phyloP scores from a whole-genome alignment of 768 basidiomycete species.

The Sporobolomyces pararoseus region DNA sequence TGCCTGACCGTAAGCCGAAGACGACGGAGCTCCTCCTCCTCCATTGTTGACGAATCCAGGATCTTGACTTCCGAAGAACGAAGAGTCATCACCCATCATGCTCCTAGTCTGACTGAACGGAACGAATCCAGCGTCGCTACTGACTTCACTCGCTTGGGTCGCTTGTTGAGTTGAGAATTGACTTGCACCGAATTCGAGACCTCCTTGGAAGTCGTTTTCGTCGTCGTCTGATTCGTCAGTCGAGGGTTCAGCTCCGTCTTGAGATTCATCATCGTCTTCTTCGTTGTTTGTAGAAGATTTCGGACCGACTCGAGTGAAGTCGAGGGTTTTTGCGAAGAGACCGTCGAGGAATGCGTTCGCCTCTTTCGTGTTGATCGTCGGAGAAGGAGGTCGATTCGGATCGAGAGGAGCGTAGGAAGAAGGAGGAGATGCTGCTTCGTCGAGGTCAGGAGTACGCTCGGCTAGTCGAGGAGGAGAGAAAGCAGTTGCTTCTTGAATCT shows the following conservation, averaged over 20 bases:
- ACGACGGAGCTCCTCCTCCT: background rate
- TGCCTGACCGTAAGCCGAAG: conserved; percentile 8
- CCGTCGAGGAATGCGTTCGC: conserved; percentile 90
- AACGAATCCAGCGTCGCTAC: conserved; percentile 18
- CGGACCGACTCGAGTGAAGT: conserved; percentile 47
- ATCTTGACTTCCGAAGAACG: conserved; percentile 9
- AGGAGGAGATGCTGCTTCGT: background rate
- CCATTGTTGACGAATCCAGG: background rate
- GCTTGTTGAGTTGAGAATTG: conserved; percentile 27
- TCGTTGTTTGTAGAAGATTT: conserved; percentile 42
- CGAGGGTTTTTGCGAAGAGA: conserved; percentile 71
- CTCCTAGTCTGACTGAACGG: conserved; percentile 38
- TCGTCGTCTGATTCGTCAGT: conserved; percentile 43
- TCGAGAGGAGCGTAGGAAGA: conserved; percentile 6
- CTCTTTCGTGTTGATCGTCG: conserved; percentile 95
- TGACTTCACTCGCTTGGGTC: conserved; percentile 23
- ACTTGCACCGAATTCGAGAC: conserved; percentile 4
- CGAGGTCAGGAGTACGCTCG: background rate
- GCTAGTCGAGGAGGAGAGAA: background rate
- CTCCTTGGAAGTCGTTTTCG: conserved; percentile 11
- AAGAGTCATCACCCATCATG: conserved; percentile 31
- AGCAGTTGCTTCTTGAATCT: background rate
- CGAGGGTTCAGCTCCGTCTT: conserved; percentile 36
- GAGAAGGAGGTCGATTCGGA: conserved; percentile 48
- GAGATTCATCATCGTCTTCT: conserved; percentile 45